These are phyloP conservation scores for Clathrus columnatus DNA, from an alignment of 768 basidiomycete species.

Conservation along the genomic window DNA sequence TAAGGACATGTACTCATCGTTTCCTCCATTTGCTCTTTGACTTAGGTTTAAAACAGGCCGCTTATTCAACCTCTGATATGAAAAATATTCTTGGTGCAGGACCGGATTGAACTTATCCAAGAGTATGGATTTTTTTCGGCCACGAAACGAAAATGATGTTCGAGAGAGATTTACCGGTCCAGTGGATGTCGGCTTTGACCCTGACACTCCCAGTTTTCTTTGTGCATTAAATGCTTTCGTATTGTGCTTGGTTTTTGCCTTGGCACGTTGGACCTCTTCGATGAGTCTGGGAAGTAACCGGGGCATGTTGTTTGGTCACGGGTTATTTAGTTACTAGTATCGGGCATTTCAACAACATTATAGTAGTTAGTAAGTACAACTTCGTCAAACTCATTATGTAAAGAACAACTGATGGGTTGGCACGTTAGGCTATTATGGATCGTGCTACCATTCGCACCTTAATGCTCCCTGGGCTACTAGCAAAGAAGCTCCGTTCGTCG, in stretches of 20 bases:
- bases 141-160: constrained; percentile 35
- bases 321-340: no score
- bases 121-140: constrained; percentile 50
- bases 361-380: no score
- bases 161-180: constrained; percentile 23
- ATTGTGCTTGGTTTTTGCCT: not conserved
- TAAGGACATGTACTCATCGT: constrained; percentile 48
- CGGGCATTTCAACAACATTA: no score
- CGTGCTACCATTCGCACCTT: no score
- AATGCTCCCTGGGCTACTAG: no score
- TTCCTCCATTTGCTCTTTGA: constrained; percentile 19
- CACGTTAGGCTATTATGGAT: no score
- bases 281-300: constrained; percentile 6
- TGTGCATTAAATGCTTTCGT: no score
- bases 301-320: not conserved
- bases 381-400: no score
- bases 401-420: no score
- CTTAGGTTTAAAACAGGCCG: constrained; percentile 45
- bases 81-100: constrained; percentile 38
- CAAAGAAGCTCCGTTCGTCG: no score
- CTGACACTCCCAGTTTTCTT: no score
- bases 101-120: constrained; percentile 50
- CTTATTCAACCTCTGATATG: constrained; percentile 42
- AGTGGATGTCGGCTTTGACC: no score
- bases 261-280: not conserved